phyloP scores from a whole-genome alignment of 2,329 filamentous ascomycete species.

The Pezicula rhizophila region DNA sequence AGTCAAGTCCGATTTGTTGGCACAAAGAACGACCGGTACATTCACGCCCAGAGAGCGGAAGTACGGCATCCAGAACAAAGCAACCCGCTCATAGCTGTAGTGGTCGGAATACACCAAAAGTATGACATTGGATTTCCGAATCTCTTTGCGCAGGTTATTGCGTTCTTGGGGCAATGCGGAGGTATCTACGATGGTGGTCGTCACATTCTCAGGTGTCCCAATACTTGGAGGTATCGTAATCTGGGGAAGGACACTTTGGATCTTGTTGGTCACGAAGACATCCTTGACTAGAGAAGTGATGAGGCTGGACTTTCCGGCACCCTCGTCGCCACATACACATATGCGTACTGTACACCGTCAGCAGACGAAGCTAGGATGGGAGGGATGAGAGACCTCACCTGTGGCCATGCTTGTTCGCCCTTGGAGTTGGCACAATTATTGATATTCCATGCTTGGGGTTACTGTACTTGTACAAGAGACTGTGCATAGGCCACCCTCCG shows the following conservation, averaged over 20 bases:
- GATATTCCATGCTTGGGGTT: constrained; percentile 9
- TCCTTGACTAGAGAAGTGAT: constrained; percentile 96
- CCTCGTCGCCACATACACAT: constrained; percentile 94
- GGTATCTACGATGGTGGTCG: constrained; percentile 95
- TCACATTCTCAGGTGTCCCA: constrained; percentile 92
- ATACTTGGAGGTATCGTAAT: constrained; percentile 92
- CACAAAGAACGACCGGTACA: constrained; percentile 91
- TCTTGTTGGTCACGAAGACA: constrained; percentile 91
- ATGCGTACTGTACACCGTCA: constrained; percentile 62
- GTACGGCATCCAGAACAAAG: constrained; percentile 97
- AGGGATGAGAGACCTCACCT: constrained; percentile 14
- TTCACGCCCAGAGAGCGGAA: constrained; percentile 98
- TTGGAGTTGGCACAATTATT: constrained; percentile 17
- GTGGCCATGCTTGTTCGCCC: constrained; percentile 21
- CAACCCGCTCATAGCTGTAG: constrained; percentile 97
- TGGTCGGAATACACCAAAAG: constrained; percentile 95
- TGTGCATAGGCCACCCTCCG: not conserved
- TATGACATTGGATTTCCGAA: constrained; percentile 95
- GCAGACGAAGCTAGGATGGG: not conserved
- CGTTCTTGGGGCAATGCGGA: constrained; percentile 92
- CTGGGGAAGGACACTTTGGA: constrained; percentile 87
- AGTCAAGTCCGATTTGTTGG: constrained; percentile 92
- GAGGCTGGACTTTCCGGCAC: constrained; percentile 87
- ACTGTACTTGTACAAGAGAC: too few species aligned
- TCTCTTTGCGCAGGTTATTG: constrained; percentile 83